phyloP scores from a whole-genome alignment of 805 yeast species.

The Isabelozyma heimii region DNA sequence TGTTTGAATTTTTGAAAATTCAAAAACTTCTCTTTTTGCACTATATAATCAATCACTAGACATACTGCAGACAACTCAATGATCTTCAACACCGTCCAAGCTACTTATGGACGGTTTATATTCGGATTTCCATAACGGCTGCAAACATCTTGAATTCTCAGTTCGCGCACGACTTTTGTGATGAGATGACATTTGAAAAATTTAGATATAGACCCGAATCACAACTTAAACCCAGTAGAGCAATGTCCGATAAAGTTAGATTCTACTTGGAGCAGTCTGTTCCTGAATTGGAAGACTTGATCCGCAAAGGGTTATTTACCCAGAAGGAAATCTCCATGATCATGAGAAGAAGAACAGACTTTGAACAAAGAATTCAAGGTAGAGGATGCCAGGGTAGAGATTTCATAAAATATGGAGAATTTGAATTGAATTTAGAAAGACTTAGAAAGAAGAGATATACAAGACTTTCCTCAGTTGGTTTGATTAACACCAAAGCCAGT shows the following conservation, averaged over 20 bases:
- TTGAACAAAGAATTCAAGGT: constrained; percentile 84
- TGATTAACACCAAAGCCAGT: constrained; percentile 59
- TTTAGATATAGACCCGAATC: too few relatives aligned
- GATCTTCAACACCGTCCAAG: too few relatives aligned
- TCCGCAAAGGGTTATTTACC: constrained; percentile 75
- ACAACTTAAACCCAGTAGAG: neutral
- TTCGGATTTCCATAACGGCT: too few relatives aligned
- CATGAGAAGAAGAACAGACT: constrained; percentile 92
- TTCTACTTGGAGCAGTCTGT: constrained; percentile 66
- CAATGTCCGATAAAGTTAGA: constrained; percentile 46
- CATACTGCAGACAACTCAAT: too few relatives aligned
- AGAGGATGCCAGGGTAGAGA: constrained; percentile 80
- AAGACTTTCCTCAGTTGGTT: constrained; percentile 54
- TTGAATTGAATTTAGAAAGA: constrained; percentile 76
- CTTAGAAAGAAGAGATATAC: constrained; percentile 69
- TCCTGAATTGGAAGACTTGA: constrained; percentile 89
- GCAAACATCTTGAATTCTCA: too few relatives aligned
- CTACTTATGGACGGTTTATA: too few relatives aligned
- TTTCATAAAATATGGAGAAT: constrained; percentile 73
- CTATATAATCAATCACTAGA: too few relatives aligned
- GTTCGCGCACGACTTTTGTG: too few relatives aligned
- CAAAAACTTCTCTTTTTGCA: too few relatives aligned
- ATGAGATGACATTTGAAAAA: too few relatives aligned
- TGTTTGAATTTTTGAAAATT: too few relatives aligned
- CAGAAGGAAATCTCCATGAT: constrained; percentile 79